Evolutionary conservation across 306 rosid species (phyloP), one percentile per base, ranked within the genome.

Genomic region (Nissolia schottii): DNA sequence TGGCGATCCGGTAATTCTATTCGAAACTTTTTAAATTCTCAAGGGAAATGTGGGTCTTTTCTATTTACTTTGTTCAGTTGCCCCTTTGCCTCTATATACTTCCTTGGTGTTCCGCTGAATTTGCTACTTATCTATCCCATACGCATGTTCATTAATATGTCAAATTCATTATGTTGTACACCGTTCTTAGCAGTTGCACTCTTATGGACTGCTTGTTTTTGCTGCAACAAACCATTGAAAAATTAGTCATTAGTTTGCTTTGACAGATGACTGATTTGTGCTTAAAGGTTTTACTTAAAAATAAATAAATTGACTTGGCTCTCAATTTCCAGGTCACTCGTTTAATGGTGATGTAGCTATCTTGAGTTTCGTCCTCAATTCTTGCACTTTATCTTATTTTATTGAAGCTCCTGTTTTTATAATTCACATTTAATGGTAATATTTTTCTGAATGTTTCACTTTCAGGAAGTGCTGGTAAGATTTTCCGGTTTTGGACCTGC

Each of bases 401-500:
- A 1, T 41, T 41, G 57, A 28, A 67, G 29, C n/a, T 55, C 62
- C 34, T 63, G 35, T 74, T n/a, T 64, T 48, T 61, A 7, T 59
- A 19, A 35, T 68, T 66, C 64, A n/a, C n/a, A 9, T 49, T 38
- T 54, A 20, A 48, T 60, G 16, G 41, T 63, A 34, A 37, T 50
- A 46, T 77, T 27, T 58, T 77, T 59, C 70, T 77, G 53, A 54
- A 24, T 69, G 46, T 80, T 79, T 41, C 18, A 41, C 22, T n/a
- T n/a, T 79, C 82, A 95, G 99, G 99, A 91, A 73, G 97, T 89
- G 41, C 83, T 91, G 57, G 93, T 95, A 20, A 83, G 96, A 18
- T 95, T 95, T 88, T 65, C 96, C 75, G 99, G 99, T 71, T 95
- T 95, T 79, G 97, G 99, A 77, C 78, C 93, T 0, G 99, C 92